A percentile compares a stretch with the other conserved stretches of the same genome.
These are phyloP conservation scores for Penicillium sp. DNA, from an alignment of 2,329 filamentous ascomycete genomes.

Conservation along the genomic window DNA sequence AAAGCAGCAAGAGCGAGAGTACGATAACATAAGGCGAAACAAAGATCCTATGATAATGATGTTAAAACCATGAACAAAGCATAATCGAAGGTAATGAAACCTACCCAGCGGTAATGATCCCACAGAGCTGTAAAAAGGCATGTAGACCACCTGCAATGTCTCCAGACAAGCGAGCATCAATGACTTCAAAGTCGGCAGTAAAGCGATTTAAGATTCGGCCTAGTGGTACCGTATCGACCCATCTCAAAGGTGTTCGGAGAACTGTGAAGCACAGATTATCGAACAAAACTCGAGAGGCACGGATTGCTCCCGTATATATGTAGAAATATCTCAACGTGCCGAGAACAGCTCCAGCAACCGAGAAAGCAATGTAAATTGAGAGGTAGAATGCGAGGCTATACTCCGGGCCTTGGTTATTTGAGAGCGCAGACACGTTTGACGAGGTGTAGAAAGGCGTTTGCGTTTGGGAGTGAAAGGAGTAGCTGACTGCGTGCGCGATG, in stretches of 20 bases:
- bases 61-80: slow-evolving; percentile 46
- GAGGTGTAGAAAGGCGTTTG: neutral
- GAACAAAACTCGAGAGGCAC: slow-evolving; percentile 66
- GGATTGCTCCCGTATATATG: slow-evolving; percentile 62
- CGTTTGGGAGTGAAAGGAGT: neutral
- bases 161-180: slow-evolving; percentile 64
- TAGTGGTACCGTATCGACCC: slow-evolving; percentile 75
- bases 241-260: slow-evolving; percentile 68
- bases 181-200: slow-evolving; percentile 69
- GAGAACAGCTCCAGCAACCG: slow-evolving; percentile 54
- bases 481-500: slow-evolving; percentile 12
- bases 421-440: neutral
- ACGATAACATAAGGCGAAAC: slow-evolving; percentile 65
- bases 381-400: slow-evolving; percentile 64
- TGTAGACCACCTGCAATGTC: slow-evolving; percentile 59
- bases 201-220: slow-evolving; percentile 75
- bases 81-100: slow-evolving; percentile 56
- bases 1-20: slow-evolving; percentile 56
- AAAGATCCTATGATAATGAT: slow-evolving; percentile 63
- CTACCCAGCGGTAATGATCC: slow-evolving; percentile 64
- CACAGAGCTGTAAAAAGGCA: slow-evolving; percentile 59
- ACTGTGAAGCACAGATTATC: slow-evolving; percentile 63
- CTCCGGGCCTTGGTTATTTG: neutral
- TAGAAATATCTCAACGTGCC: slow-evolving; percentile 62
- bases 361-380: slow-evolving; percentile 61